Conservation (phyloP, 2,329 filamentous ascomycete species). For the Fusarium xylarioides region DNA sequence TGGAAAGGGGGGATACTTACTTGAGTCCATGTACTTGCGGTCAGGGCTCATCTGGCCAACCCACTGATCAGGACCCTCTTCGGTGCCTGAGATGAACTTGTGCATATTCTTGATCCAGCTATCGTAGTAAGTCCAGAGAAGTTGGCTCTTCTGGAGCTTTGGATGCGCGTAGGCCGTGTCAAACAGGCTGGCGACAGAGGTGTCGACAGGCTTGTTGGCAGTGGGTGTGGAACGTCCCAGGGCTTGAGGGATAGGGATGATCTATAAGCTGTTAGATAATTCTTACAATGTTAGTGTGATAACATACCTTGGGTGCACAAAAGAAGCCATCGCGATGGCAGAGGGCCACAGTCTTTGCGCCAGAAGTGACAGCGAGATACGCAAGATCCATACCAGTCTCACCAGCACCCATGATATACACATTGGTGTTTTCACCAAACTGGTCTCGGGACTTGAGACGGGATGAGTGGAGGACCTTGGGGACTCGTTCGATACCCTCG, state of each 20-base stretch:
- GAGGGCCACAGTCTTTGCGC: conserved; percentile 53
- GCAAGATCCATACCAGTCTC: conserved; percentile 58
- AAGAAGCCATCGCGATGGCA: conserved; percentile 58
- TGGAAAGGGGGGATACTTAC: conserved; percentile 29
- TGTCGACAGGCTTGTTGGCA: conserved; percentile 57
- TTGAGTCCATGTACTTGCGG: conserved; percentile 49
- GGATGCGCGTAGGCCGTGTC: conserved; percentile 62
- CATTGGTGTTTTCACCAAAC: conserved; percentile 51
- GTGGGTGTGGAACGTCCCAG: conserved; percentile 4
- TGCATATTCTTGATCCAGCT: conserved; percentile 55
- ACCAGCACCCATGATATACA: conserved; percentile 55
- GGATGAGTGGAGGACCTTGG: conserved; percentile 54
- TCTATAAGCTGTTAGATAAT: conserved; percentile 9
- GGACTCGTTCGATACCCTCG: conserved; percentile 50
- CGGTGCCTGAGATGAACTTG: conserved; percentile 55
- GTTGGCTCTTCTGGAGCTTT: conserved; percentile 51
- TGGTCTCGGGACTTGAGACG: conserved; percentile 53
- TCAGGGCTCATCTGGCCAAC: conserved; percentile 54
- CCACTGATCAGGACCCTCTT: conserved; percentile 58
- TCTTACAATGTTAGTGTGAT: fast-evolving
- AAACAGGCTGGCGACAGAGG: conserved; percentile 58
- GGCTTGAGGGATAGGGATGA: conserved; percentile 39
- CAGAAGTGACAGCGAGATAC: conserved; percentile 55
- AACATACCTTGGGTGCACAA: conserved; percentile 53
- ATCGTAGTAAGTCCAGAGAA: conserved; percentile 59